These are phyloP conservation scores for Tanacetum coccineum DNA, from an alignment of 129 eudicot species.

Conservation along the genomic window DNA sequence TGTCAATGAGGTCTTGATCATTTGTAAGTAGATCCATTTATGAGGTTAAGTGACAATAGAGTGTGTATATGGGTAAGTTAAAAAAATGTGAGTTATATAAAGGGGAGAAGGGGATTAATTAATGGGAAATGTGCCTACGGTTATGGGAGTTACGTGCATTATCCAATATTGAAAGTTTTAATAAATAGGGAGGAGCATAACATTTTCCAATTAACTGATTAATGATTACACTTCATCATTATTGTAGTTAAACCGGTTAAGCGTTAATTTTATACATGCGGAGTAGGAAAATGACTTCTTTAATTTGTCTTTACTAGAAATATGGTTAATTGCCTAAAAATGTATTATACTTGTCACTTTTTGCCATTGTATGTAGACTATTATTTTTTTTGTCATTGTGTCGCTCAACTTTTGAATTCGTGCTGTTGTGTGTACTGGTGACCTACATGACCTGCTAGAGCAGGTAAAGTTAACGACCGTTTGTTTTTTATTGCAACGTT, in stretches of 20 bases:
- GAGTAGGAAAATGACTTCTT: too few species aligned
- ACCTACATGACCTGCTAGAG: too few species aligned
- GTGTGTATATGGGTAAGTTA: not conserved
- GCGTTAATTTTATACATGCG: not conserved
- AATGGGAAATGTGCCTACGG: conserved; percentile 26
- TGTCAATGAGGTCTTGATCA: conserved; percentile 3
- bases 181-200: conserved; percentile 22
- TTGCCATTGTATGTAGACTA: too few species aligned
- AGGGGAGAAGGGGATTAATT: not conserved
- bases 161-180: conserved; percentile 20
- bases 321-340: too few species aligned
- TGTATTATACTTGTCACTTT: too few species aligned
- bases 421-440: too few species aligned
- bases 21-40: conserved; percentile 24
- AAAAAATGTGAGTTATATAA: too few species aligned
- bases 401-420: too few species aligned
- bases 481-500: too few species aligned
- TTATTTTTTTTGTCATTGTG: too few species aligned
- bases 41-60: not conserved
- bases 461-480: too few species aligned
- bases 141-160: conserved; percentile 23
- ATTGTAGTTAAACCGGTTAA: not conserved
- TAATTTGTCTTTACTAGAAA: too few species aligned
- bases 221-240: conserved; percentile 23
- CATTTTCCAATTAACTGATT: conserved; percentile 29